Evolutionary conservation across 225 moss, liverwort and hornwort genomes (phyloP), one percentile per base, ranked within the genome.

Genomic region (Straminergon stramineum): DNA sequence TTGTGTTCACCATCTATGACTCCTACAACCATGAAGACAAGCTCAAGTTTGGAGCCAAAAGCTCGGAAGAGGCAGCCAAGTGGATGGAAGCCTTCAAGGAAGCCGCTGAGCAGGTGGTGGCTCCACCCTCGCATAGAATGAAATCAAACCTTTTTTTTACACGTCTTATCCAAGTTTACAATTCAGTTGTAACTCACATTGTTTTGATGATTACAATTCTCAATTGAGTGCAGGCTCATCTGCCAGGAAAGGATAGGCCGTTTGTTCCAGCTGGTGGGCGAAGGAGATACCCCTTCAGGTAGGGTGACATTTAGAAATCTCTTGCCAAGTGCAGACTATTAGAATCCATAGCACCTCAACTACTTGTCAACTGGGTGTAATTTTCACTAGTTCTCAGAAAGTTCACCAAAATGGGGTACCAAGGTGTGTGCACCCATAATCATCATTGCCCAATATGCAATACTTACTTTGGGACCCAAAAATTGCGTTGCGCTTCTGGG

Each of bases 81-180:
- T 99, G 99, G 99, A 97, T 97, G 95, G 94, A 91, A 85, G 99
- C 99, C 12, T 97, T 99, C 87, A 99, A 96, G 87, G 94, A 90
- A 91, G 97, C 97, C 14, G 97, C 99, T 16, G 94, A 97, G 89
- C 96, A 97, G 96, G 98, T 96, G 55, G 17, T 95, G 48, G 22
- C 11, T 65, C 14, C 73, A 68, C 19, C 12, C 39, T 62, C 24
- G 12, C 57, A 58, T 37, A 15, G 45, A 61, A 32, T 6, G 12
- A 63, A 65, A 11, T 17, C 31, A 2, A 12, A 17, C 61, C 4
- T 5, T 10, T 10, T n/a, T 31, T 21, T 30, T 68, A 69, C 15
- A 69, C 35, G 7, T 15, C 48, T 43, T 37, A 30, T 69, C 15
- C 2, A 35, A 87, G 48, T 51, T 81, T 21, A 10, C 0, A 39